Evolutionary conservation across 257 asterid genomes (phyloP).

Genomic region (Petunia axillaris): DNA sequence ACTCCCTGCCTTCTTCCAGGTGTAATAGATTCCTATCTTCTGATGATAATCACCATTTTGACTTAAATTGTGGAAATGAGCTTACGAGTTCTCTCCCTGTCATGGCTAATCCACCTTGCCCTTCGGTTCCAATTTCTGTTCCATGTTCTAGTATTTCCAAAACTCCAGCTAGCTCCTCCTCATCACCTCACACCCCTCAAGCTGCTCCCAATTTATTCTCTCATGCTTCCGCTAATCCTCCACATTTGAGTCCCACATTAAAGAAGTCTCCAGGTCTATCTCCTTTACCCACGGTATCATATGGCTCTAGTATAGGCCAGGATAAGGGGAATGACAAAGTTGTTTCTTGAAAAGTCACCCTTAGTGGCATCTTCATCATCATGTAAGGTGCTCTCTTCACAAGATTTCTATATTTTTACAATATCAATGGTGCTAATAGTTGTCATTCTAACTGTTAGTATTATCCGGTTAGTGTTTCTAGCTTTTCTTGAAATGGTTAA

Average conservation of each 20-base stretch:
- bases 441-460: not conserved
- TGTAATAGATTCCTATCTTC: slow-evolving; percentile 23
- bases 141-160: no score
- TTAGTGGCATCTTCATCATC: slow-evolving; percentile 36
- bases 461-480: not conserved
- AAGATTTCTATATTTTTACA: not conserved
- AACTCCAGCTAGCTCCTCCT: slow-evolving; percentile 37
- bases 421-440: not conserved
- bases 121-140: slow-evolving; percentile 31
- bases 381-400: slow-evolving; percentile 48
- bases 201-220: no score
- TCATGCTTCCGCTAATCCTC: no score
- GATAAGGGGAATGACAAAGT: slow-evolving; percentile 31
- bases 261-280: slow-evolving; percentile 42
- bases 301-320: slow-evolving; percentile 35
- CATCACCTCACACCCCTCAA: not conserved
- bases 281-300: slow-evolving; percentile 42
- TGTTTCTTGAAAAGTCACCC: slow-evolving; percentile 43
- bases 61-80: slow-evolving; percentile 32
- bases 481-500: not conserved
- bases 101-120: slow-evolving; percentile 36
- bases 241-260: slow-evolving; percentile 7
- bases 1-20: no score
- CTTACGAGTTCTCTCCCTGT: slow-evolving; percentile 30
- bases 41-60: slow-evolving; percentile 32